Conservation (phyloP, 768 basidiomycete species). For the Hericium coralloides region DNA sequence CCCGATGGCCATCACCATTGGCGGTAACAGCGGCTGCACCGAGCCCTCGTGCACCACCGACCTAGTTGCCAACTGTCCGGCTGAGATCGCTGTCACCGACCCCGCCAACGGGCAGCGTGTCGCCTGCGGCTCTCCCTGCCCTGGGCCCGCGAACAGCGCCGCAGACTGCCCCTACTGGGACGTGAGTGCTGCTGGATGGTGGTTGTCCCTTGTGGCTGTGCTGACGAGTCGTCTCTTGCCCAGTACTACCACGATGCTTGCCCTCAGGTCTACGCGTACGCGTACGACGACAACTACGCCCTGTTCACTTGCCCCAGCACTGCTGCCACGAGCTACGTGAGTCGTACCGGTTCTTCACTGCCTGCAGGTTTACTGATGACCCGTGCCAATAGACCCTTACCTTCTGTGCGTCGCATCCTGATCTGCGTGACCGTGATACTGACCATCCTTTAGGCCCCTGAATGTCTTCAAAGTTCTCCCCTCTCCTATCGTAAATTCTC, state of each 20-base stretch:
- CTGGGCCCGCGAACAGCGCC: not conserved
- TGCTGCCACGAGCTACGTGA: not conserved
- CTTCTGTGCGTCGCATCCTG: not conserved
- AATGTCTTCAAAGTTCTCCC: not conserved
- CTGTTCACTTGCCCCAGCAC: not conserved
- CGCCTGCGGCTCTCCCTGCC: not conserved
- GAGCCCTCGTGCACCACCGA: conserved; percentile 17
- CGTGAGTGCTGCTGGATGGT: not conserved
- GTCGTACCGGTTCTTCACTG: not conserved
- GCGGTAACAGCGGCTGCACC: conserved; percentile 12
- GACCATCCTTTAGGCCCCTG: not conserved
- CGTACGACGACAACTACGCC: not conserved
- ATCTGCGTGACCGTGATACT: not conserved
- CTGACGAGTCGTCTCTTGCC: not conserved
- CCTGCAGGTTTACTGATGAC: not conserved
- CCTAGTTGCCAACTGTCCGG: conserved; percentile 16
- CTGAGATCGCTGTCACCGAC: not conserved
- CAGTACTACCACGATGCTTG: not conserved
- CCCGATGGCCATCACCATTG: conserved; percentile 15
- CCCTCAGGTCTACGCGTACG: not conserved
- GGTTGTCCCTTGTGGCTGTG: not conserved
- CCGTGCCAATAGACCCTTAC: not conserved
- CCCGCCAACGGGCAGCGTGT: not conserved
- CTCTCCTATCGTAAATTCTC: too few species aligned
- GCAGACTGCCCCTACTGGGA: not conserved